Evolutionary conservation across 331 rosid genomes (phyloP).

Genomic region (Phaseolus coccineus): DNA sequence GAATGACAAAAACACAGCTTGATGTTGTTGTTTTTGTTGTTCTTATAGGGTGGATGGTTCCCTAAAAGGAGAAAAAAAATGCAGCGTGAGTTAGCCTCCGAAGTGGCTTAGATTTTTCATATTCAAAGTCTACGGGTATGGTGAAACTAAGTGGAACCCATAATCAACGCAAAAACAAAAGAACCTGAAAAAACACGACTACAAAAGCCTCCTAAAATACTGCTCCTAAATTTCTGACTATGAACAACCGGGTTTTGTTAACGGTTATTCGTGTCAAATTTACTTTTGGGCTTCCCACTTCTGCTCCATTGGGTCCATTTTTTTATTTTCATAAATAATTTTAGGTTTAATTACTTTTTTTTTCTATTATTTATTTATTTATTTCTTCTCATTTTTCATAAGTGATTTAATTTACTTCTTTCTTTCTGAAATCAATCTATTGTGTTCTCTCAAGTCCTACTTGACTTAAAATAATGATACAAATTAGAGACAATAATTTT

Average conservation of each 20-base stretch:
- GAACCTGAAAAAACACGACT: neutral
- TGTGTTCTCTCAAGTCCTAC: no score
- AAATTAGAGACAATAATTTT: no score
- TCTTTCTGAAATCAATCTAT: no score
- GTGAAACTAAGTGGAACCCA: constrained; percentile 23
- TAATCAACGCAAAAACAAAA: neutral
- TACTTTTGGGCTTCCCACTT: no score
- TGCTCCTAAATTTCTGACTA: neutral
- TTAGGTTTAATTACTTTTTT: no score
- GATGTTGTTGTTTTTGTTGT: neutral
- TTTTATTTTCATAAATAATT: no score
- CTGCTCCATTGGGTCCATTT: no score
- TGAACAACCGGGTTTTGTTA: neutral
- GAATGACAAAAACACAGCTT: neutral
- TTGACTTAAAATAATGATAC: no score
- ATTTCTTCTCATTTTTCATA: no score
- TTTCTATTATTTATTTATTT: no score
- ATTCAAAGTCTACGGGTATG: constrained; percentile 45
- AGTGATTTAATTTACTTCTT: no score
- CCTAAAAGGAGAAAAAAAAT: neutral
- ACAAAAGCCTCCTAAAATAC: constrained; percentile 14
- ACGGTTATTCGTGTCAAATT: no score
- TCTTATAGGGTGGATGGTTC: neutral
- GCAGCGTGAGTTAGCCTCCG: neutral
- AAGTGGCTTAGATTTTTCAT: neutral